Percentiles rank a stretch among this genome's conserved stretches.
Evolutionary conservation across 305 asterid genomes (phyloP).

Genomic region (Salvia sclarea): DNA sequence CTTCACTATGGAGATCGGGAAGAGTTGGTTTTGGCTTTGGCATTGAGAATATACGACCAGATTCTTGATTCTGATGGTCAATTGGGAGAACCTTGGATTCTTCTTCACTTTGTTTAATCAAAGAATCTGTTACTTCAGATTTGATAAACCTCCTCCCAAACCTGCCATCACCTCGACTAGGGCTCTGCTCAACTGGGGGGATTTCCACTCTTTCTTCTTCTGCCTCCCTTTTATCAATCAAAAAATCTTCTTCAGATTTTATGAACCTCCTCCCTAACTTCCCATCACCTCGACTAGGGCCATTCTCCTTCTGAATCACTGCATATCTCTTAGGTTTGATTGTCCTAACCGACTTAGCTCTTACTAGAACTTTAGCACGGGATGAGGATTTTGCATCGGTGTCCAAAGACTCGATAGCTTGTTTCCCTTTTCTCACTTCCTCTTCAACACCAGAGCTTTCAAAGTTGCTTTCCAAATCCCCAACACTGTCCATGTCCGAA

Average conservation of each 20-base stretch:
- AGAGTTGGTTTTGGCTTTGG: slow-evolving; percentile 44
- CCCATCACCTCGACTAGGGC: slow-evolving; percentile 34
- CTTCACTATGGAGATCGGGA: slow-evolving; percentile 37
- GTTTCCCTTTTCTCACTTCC: slow-evolving; percentile 35
- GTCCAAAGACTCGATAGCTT: slow-evolving; percentile 32
- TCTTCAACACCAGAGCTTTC: slow-evolving; percentile 32
- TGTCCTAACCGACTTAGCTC: slow-evolving; percentile 82
- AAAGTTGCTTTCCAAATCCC: slow-evolving; percentile 27
- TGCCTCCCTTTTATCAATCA: slow-evolving; percentile 29
- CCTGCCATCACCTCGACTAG: too few species aligned
- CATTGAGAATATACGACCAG: slow-evolving; percentile 32
- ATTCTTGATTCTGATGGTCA: slow-evolving; percentile 28
- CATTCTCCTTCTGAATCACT: slow-evolving; percentile 35
- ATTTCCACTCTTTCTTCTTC: slow-evolving; percentile 37
- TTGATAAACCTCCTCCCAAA: too few species aligned
- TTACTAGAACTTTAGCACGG: slow-evolving; percentile 41
- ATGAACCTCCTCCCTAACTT: slow-evolving; percentile 26
- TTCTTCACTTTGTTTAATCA: too few species aligned
- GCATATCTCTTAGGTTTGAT: slow-evolving; percentile 44
- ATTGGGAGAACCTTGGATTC: not conserved
- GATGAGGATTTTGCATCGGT: slow-evolving; percentile 43
- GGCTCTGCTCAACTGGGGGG: slow-evolving; percentile 17
- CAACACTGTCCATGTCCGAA: slow-evolving; percentile 36
- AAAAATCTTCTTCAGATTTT: slow-evolving; percentile 32
- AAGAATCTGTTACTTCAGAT: too few species aligned